Percentiles rank a stretch among this genome's conserved stretches.
phyloP scores from a whole-genome alignment of 345 rosid genomes.

The Excoecaria agallocha region DNA sequence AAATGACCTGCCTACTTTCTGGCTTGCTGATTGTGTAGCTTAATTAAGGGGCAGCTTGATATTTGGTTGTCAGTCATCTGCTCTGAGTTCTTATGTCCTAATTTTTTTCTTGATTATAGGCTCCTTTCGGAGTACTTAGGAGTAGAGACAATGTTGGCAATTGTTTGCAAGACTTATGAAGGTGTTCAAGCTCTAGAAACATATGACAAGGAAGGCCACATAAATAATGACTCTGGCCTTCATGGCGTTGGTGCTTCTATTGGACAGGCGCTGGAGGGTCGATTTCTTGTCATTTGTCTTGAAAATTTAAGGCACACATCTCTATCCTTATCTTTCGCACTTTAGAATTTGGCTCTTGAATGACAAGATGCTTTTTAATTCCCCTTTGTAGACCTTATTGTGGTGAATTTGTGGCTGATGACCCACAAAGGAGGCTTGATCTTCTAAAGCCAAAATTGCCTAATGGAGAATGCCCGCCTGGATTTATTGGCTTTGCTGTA shows the following conservation, averaged over 20 bases:
- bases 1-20: background rate
- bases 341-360: conserved; percentile 10
- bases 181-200: conserved; percentile 56
- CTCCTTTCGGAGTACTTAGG: conserved; percentile 80
- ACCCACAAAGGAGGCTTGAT: conserved; percentile 82
- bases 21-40: background rate
- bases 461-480: conserved; percentile 70
- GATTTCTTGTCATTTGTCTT: conserved; percentile 68
- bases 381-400: conserved; percentile 60
- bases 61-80: conserved; percentile 11
- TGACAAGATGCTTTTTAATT: conserved; percentile 6
- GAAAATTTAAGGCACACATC: conserved; percentile 67
- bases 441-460: conserved; percentile 75
- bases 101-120: conserved; percentile 31
- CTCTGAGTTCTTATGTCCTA: background rate
- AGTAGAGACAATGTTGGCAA: conserved; percentile 66
- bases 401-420: conserved; percentile 69
- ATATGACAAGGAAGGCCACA: conserved; percentile 51
- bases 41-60: background rate
- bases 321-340: conserved; percentile 7
- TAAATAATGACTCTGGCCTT: conserved; percentile 59
- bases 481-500: conserved; percentile 90
- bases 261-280: conserved; percentile 62
- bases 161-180: conserved; percentile 65
- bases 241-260: conserved; percentile 77